Evolutionary conservation across 345 rosid genomes (phyloP), one percentile per base, ranked within the genome.

Genomic region (Sisymbrium irio): DNA sequence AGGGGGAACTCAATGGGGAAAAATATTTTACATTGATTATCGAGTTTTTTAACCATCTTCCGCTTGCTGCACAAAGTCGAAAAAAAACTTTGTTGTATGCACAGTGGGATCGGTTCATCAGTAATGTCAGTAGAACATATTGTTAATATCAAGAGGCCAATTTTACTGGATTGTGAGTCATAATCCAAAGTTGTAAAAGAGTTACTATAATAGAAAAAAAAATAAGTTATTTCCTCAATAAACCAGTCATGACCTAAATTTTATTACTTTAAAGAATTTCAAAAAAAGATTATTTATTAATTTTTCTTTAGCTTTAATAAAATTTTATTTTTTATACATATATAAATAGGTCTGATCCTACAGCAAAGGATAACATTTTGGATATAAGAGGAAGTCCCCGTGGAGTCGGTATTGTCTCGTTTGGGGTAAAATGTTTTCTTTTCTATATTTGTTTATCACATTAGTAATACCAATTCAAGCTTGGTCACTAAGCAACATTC

Each of bases 61-160:
- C n/a, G n/a, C n/a, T n/a, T n/a, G n/a, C n/a, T n/a, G n/a, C n/a
- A n/a, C n/a, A n/a, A n/a, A n/a, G n/a, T n/a, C n/a, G n/a, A n/a
- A n/a, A n/a, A n/a, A 78, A 91, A 83, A 81, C 81, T 94, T 53
- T 82, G 91, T 8, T 94, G 97, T 67, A 82, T 94, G 88, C 98
- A 94, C 64, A 95, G 97, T 60, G 96, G 97, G 64, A 88, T 94
- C 18, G 97, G 98, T 47, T 81, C 87, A 73, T 80, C 91, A 18
- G 81, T 85, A 72, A 51, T 77, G 76, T 74, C 90, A 1, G 83
- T 91, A 37, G 93, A 94, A 47, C 88, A 89, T 68, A 84, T 93
- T 49, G 93, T 83, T 78, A 88, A 81, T 71, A 87, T 93, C 27
- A 88, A 72, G 62, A 84, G 96, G 67, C 98, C 98, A 32, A 83